A percentile compares a stretch with the other conserved stretches of the same genome.
phyloP scores from a whole-genome alignment of 164 flowering plant genomes.

The Euptelea pleiosperma region DNA sequence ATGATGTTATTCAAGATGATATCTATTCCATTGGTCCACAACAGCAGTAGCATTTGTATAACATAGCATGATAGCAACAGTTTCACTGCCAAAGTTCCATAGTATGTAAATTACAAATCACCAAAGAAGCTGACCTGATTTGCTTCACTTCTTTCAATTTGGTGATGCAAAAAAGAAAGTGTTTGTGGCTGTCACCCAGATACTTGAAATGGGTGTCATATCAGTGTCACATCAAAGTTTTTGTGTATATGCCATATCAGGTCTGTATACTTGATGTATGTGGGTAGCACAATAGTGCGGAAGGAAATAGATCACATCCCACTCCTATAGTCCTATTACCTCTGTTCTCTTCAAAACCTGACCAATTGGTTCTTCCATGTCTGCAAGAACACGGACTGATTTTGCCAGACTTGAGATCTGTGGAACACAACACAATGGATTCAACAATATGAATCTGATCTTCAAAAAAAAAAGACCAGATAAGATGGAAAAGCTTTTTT shows the following conservation, averaged over 20 bases:
- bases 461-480: too few species aligned
- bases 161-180: not conserved
- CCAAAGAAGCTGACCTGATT: not conserved
- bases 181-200: not conserved
- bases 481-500: not conserved
- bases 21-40: not conserved
- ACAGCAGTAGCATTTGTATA: not conserved
- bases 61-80: not conserved
- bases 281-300: not conserved
- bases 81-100: not conserved
- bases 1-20: not conserved
- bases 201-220: not conserved
- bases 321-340: slow-evolving; percentile 45
- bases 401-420: slow-evolving; percentile 83
- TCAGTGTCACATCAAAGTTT: not conserved
- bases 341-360: slow-evolving; percentile 70
- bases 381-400: slow-evolving; percentile 81
- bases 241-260: not conserved
- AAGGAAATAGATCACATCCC: not conserved
- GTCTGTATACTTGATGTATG: not conserved
- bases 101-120: not conserved
- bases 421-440: slow-evolving; percentile 2
- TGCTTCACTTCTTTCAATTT: not conserved
- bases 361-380: slow-evolving; percentile 96
- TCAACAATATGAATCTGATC: not conserved